phyloP scores from a whole-genome alignment of 225 moss, liverwort and hornwort species.

The Thuidium tamariscinum region DNA sequence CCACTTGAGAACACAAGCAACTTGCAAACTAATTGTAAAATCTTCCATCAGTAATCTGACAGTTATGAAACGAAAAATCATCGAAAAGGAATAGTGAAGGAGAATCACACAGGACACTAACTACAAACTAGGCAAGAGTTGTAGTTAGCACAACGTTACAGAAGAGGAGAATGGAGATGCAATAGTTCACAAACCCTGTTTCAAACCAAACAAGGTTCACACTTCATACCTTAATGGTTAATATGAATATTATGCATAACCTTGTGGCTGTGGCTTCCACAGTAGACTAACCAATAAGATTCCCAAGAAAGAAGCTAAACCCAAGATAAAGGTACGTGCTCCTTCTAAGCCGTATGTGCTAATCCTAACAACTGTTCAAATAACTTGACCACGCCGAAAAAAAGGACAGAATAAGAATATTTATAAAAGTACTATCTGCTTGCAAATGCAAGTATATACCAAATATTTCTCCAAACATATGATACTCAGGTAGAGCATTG shows the following conservation, averaged over 20 bases:
- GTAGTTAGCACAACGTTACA: not conserved
- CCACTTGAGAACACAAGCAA: not conserved
- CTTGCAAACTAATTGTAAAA: not conserved
- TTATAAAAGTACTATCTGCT: not conserved
- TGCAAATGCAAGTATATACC: not conserved
- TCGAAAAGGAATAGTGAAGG: not conserved
- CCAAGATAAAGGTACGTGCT: not conserved
- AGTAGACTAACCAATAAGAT: conserved; percentile 1
- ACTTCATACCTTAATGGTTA: not conserved
- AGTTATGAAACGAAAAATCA: not conserved
- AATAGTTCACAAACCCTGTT: not conserved
- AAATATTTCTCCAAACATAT: not conserved
- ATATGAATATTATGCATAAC: not conserved
- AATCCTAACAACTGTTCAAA: not conserved
- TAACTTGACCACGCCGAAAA: not conserved
- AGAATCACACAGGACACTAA: not conserved
- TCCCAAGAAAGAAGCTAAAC: not conserved
- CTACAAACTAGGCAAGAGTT: not conserved
- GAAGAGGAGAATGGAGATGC: not conserved
- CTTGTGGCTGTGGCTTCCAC: not conserved
- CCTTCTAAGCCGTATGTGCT: not conserved
- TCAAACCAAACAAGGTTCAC: not conserved
- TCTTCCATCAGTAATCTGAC: not conserved
- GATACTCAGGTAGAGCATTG: not conserved
- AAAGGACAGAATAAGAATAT: not conserved